These are phyloP conservation scores for Panellus pusillus DNA, from an alignment of 768 basidiomycete genomes.

Conservation along the genomic window DNA sequence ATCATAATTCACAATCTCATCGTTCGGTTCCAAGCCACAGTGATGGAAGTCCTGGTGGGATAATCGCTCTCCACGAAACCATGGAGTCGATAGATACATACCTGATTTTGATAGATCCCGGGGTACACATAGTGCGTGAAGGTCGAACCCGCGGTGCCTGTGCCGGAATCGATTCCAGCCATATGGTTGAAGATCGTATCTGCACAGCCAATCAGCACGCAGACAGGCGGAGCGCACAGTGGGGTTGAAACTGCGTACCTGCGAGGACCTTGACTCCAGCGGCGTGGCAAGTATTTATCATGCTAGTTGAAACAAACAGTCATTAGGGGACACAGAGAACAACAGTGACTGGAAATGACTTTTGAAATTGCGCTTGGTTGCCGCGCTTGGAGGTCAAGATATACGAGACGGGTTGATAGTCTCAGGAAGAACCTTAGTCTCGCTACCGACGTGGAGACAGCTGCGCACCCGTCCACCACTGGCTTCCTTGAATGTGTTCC, in stretches of 20 bases:
- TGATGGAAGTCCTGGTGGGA: conserved; percentile 56
- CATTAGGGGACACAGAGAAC: too few species aligned
- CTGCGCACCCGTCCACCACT: conserved; percentile 60
- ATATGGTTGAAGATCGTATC: conserved; percentile 71
- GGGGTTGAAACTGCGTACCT: too few species aligned
- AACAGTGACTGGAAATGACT: conserved; percentile 24
- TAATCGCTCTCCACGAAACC: too few species aligned
- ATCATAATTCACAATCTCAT: conserved; percentile 56
- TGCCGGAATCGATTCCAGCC: conserved; percentile 49
- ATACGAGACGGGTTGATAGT: conserved; percentile 71
- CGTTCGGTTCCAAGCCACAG: conserved; percentile 53
- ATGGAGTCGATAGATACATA: conserved; percentile 19
- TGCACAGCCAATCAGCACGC: conserved; percentile 14
- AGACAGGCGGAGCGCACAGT: too few species aligned
- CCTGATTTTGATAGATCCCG: conserved; percentile 46
- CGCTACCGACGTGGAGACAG: too few species aligned
- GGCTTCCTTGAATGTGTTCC: conserved; percentile 56
- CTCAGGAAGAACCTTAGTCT: conserved; percentile 20
- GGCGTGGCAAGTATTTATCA: conserved; percentile 51
- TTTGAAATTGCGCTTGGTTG: conserved; percentile 50
- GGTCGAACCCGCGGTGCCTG: conserved; percentile 47
- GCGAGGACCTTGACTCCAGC: conserved; percentile 60
- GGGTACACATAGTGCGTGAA: conserved; percentile 58
- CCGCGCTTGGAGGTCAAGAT: conserved; percentile 66
- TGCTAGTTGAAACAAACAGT: conserved; percentile 26